Percentiles rank a stretch among this genome's conserved stretches.
These are phyloP conservation scores for Scalesia atractyloides DNA, from an alignment of 129 eudicot species.

Conservation along the genomic window DNA sequence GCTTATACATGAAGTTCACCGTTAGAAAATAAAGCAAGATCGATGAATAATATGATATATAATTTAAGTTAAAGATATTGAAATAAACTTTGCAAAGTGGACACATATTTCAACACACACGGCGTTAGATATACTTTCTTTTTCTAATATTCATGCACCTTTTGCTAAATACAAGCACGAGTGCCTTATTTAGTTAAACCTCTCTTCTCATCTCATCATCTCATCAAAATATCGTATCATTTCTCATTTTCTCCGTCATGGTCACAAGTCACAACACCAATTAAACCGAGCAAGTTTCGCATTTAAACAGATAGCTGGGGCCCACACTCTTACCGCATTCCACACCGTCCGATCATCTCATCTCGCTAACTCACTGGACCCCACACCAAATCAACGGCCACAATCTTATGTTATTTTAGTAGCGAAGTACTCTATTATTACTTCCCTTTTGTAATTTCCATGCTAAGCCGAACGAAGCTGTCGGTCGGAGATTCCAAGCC, in stretches of 20 bases:
- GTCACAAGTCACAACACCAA: slow-evolving; percentile 13
- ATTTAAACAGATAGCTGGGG: slow-evolving; percentile 10
- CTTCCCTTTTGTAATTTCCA: background rate
- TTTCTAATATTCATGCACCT: slow-evolving; percentile 19
- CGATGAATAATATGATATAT: background rate
- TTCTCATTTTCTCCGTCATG: slow-evolving; percentile 22
- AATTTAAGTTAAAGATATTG: background rate
- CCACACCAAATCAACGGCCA: slow-evolving; percentile 20
- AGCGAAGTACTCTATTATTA: slow-evolving; percentile 20
- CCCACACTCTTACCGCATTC: slow-evolving; percentile 3
- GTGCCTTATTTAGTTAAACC: background rate
- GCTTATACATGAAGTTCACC: too few species aligned
- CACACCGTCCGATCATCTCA: slow-evolving; percentile 32
- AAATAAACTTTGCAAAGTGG: slow-evolving; percentile 11
- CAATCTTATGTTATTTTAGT: background rate
- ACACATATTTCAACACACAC: background rate
- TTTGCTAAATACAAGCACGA: slow-evolving; percentile 27
- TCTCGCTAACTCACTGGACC: background rate
- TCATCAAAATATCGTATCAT: background rate
- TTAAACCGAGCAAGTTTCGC: slow-evolving; percentile 19
- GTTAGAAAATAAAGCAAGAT: too few species aligned
- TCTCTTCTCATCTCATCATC: slow-evolving; percentile 15
- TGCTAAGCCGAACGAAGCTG: slow-evolving; percentile 50
- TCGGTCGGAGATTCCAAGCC: slow-evolving; percentile 59
- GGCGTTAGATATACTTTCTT: background rate